These are phyloP conservation scores for Acanthamoeba healyi DNA, from an alignment of 208 protist species.

Conservation along the genomic window DNA sequence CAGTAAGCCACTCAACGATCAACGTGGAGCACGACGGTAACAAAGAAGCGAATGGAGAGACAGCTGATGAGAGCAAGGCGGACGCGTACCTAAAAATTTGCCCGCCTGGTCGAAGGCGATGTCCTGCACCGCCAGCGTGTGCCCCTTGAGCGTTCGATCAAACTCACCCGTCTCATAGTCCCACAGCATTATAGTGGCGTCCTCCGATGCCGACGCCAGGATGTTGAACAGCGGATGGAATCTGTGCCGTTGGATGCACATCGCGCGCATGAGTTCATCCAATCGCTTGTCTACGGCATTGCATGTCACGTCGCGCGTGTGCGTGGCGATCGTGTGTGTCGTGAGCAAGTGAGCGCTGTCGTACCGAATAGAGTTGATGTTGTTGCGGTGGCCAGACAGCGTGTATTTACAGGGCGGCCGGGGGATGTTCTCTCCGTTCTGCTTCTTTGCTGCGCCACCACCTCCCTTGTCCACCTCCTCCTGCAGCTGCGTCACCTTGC, in stretches of 20 bases:
- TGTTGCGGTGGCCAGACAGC: conserved; percentile 81
- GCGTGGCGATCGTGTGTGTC: neutral
- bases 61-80: conserved; percentile 36
- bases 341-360: neutral
- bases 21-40: neutral
- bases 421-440: conserved; percentile 81
- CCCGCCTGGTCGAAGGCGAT: conserved; percentile 87
- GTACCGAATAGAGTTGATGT: conserved; percentile 74
- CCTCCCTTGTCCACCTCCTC: conserved; percentile 80
- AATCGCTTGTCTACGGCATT: no score
- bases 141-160: conserved; percentile 89
- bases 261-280: no score
- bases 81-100: conserved; percentile 83
- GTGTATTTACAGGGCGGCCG: conserved; percentile 82
- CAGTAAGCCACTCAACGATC: conserved; percentile 24
- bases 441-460: conserved; percentile 33
- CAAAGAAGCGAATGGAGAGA: neutral
- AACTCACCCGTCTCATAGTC: conserved; percentile 90
- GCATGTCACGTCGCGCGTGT: no score
- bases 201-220: conserved; percentile 85
- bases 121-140: conserved; percentile 89
- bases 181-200: conserved; percentile 90
- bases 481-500: conserved; percentile 80
- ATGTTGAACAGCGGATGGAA: conserved; percentile 88
- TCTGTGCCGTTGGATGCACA: no score